phyloP scores from a whole-genome alignment of 805 yeast genomes.

The Torulaspora maleeae region DNA sequence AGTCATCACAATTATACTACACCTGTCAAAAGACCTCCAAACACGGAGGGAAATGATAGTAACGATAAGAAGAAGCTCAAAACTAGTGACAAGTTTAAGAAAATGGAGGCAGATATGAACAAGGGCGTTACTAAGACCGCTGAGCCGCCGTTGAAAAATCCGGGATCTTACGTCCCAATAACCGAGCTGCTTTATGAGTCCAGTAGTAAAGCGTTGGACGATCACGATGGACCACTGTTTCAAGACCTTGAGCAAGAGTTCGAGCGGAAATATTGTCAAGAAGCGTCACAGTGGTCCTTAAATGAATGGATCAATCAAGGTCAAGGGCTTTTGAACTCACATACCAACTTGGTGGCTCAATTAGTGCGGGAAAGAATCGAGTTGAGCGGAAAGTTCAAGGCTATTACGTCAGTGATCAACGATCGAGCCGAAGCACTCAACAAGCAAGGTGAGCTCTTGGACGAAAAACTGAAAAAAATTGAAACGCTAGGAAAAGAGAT shows the following conservation, averaged over 20 bases:
- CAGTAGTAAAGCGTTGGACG: neutral
- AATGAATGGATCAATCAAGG: conserved; percentile 41
- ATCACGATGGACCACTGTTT: conserved; percentile 4
- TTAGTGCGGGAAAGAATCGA: conserved; percentile 39
- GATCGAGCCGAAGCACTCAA: conserved; percentile 35
- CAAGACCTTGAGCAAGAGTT: conserved; percentile 17
- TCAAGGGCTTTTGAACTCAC: conserved; percentile 32
- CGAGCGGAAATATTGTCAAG: conserved; percentile 26
- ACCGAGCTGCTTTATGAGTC: conserved; percentile 9
- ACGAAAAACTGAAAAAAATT: conserved; percentile 36
- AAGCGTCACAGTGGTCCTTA: conserved; percentile 26
- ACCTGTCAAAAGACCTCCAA: conserved; percentile 1
- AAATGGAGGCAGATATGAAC: conserved; percentile 1
- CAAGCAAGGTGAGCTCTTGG: conserved; percentile 32
- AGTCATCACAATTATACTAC: neutral
- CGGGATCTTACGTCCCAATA: conserved; percentile 11
- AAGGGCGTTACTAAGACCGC: neutral
- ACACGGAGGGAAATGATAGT: neutral
- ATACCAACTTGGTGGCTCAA: conserved; percentile 34
- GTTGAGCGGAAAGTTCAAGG: conserved; percentile 38
- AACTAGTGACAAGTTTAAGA: conserved; percentile 7
- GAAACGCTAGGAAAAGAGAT: conserved; percentile 43
- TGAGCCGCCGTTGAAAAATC: conserved; percentile 3
- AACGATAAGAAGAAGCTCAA: conserved; percentile 10
- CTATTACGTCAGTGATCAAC: conserved; percentile 39